Conservation (phyloP, 2,329 filamentous ascomycete genomes). For the Botrytis fragariae region DNA sequence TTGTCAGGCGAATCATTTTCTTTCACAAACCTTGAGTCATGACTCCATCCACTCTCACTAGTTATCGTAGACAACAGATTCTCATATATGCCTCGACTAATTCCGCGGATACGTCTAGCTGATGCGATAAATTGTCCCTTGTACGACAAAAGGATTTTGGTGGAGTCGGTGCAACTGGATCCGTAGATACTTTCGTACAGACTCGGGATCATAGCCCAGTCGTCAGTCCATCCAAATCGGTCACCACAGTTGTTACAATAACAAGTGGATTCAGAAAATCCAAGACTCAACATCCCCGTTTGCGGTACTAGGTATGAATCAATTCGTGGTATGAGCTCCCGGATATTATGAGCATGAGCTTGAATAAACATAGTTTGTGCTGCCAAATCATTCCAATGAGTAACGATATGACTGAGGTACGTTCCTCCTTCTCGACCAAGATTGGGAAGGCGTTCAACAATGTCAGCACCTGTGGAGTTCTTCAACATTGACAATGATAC, state of each 20-base stretch:
- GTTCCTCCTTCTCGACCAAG: constrained; percentile 48
- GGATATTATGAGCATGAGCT: constrained; percentile 44
- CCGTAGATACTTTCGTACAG: constrained; percentile 38
- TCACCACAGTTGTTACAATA: constrained; percentile 43
- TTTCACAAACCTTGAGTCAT: constrained; percentile 23
- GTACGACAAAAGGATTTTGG: constrained; percentile 43
- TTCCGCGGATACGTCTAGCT: constrained; percentile 43
- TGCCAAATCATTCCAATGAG: constrained; percentile 45
- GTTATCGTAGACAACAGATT: constrained; percentile 28
- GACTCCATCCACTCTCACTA: constrained; percentile 29
- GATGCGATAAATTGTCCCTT: constrained; percentile 50
- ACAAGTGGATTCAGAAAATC: constrained; percentile 41
- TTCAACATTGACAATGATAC: constrained; percentile 26
- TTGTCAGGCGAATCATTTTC: constrained; percentile 27
- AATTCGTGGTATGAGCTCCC: constrained; percentile 42
- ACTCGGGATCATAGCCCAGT: constrained; percentile 38
- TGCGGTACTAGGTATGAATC: constrained; percentile 42
- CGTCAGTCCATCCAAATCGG: constrained; percentile 43
- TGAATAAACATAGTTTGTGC: constrained; percentile 49
- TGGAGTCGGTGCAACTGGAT: constrained; percentile 25
- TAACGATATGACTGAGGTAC: constrained; percentile 47
- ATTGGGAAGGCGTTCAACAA: constrained; percentile 39
- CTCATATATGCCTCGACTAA: constrained; percentile 28
- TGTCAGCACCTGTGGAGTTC: constrained; percentile 27
- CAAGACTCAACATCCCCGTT: constrained; percentile 49